A percentile compares a stretch with the other conserved stretches of the same genome.
phyloP scores from a whole-genome alignment of 495 filamentous ascomycete species.

The Aspergillus homomorphus region DNA sequence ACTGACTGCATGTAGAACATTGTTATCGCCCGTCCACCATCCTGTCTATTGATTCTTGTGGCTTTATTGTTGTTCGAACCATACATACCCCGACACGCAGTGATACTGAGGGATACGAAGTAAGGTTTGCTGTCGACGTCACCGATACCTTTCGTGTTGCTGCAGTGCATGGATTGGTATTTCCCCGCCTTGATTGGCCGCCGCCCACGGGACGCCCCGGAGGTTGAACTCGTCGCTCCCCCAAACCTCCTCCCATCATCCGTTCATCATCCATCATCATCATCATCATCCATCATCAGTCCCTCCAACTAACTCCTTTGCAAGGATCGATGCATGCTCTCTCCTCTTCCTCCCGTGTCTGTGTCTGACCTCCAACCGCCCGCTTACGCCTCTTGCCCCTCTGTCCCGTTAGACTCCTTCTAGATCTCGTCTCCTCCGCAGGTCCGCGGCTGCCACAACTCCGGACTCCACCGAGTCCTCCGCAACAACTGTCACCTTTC shows the following conservation, averaged over 20 bases:
- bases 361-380: too few relatives aligned
- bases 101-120: too few relatives aligned
- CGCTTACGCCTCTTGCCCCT: too few relatives aligned
- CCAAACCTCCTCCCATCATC: background rate
- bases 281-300: background rate
- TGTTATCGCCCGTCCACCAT: too few relatives aligned
- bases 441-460: background rate
- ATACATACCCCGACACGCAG: background rate
- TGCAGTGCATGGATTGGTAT: constrained; percentile 16
- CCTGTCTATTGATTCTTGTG: too few relatives aligned
- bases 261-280: constrained; percentile 1
- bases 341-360: background rate
- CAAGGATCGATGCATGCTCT: background rate
- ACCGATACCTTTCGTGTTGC: constrained; percentile 7
- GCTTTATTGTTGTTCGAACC: too few relatives aligned
- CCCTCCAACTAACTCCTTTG: background rate
- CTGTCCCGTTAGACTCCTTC: background rate
- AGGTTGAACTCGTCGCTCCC: background rate
- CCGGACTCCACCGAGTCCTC: constrained; percentile 1
- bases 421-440: constrained; percentile 2
- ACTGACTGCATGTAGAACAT: too few relatives aligned
- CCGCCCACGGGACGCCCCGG: constrained; percentile 23
- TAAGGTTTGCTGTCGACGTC: constrained; percentile 12
- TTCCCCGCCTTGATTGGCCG: constrained; percentile 19
- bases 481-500: background rate